Conservation (phyloP, 352 stramenopile genomes). For the Globisporangium alternatum region DNA sequence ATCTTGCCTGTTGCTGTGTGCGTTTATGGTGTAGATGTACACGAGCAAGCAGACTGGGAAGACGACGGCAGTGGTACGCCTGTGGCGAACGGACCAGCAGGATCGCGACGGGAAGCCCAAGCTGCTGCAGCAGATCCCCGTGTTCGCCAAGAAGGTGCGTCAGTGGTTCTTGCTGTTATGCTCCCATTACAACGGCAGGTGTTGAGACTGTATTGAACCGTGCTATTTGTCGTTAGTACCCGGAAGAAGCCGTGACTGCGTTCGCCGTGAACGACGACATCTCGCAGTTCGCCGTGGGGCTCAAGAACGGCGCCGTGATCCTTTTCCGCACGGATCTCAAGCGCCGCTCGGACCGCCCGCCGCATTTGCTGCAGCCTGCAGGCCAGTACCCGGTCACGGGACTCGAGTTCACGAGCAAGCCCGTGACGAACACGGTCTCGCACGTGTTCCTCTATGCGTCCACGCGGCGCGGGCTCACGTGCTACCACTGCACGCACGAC, state of each 20-base stretch:
- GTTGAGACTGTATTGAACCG: background rate
- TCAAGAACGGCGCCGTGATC: conserved; percentile 85
- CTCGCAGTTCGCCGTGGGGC: conserved; percentile 72
- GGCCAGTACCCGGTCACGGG: conserved; percentile 78
- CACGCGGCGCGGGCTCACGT: conserved; percentile 73
- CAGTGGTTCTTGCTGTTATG: background rate
- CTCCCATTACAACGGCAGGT: too few relatives aligned
- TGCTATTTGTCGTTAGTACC: conserved; percentile 37
- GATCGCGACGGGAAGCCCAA: conserved; percentile 84
- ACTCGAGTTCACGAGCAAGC: conserved; percentile 78
- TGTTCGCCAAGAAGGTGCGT: conserved; percentile 79
- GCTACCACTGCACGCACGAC: conserved; percentile 84
- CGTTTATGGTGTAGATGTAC: conserved; percentile 45
- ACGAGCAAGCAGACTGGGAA: conserved; percentile 60
- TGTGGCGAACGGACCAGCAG: conserved; percentile 88
- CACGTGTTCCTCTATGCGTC: conserved; percentile 82
- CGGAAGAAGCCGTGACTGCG: conserved; percentile 82
- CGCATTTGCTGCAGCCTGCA: conserved; percentile 72
- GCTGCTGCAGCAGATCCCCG: conserved; percentile 78
- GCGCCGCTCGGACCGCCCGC: conserved; percentile 60
- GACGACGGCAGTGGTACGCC: conserved; percentile 71
- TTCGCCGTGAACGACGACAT: conserved; percentile 85
- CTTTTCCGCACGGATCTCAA: conserved; percentile 80
- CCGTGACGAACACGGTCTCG: conserved; percentile 50
- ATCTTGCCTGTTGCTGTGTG: background rate